phyloP scores from a whole-genome alignment of 1,284 basidiomycete species.

The Agroathelia rolfsii region DNA sequence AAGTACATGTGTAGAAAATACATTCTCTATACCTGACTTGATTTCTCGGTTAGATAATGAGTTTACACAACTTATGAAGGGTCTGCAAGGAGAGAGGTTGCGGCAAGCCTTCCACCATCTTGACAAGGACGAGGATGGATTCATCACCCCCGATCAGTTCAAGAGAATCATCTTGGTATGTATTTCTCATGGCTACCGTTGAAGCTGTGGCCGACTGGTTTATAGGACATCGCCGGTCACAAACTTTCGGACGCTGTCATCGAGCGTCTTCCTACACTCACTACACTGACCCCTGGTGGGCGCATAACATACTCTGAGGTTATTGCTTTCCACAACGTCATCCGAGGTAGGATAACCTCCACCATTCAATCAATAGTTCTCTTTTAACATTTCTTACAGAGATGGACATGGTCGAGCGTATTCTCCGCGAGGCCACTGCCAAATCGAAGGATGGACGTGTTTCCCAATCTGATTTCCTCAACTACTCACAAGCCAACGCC shows the following conservation, averaged over 20 bases:
- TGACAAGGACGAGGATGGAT: constrained; percentile 82
- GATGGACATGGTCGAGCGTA: constrained; percentile 92
- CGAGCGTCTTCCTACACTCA: constrained; percentile 81
- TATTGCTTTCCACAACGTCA: constrained; percentile 90
- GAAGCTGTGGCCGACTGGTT: background rate
- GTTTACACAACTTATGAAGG: constrained; percentile 96
- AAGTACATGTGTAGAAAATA: constrained; percentile 21
- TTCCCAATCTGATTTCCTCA: constrained; percentile 73
- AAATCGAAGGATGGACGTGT: constrained; percentile 90
- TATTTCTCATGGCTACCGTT: constrained; percentile 7
- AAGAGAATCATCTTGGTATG: constrained; percentile 83
- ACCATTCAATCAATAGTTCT: constrained; percentile 7
- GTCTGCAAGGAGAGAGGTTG: constrained; percentile 88
- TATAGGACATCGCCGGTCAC: constrained; percentile 88
- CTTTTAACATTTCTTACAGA: constrained; percentile 45
- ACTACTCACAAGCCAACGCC: constrained; percentile 63
- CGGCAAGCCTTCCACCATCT: constrained; percentile 89
- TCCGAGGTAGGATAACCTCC: constrained; percentile 48
- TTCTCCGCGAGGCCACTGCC: constrained; percentile 78
- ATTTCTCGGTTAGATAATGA: constrained; percentile 59
- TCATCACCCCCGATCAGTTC: constrained; percentile 87
- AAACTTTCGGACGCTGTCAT: constrained; percentile 89
- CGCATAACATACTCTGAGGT: constrained; percentile 93
- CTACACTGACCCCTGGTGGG: constrained; percentile 77
- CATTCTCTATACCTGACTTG: constrained; percentile 7